Evolutionary conservation across 1,139 yeast genomes (phyloP), one percentile per base, ranked within the genome.

Genomic region (Debaryomycetaceae sp.): DNA sequence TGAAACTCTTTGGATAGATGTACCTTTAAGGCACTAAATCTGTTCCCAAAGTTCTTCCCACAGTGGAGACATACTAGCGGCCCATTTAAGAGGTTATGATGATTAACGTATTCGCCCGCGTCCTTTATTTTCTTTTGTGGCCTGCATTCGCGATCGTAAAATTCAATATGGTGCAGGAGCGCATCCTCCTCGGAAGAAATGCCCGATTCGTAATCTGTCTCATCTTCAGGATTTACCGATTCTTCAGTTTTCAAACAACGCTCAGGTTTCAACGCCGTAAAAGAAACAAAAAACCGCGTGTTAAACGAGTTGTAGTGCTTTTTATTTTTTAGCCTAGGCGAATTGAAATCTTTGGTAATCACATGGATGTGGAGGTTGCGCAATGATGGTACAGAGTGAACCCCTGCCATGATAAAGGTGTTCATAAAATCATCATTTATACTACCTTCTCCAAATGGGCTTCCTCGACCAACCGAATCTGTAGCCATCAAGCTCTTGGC

Each of bases 251-350:
- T n/a, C n/a, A n/a, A n/a, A n/a, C n/a, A n/a, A n/a, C n/a, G n/a
- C n/a, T n/a, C n/a, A n/a, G n/a, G n/a, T n/a, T n/a, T n/a, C n/a
- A n/a, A n/a, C n/a, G n/a, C n/a, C n/a, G n/a, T n/a, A 18, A 79
- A 75, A 0, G 59, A 57, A 1, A 83, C 76, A 40, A 83, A 83
- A 50, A 84, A 84, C 1, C 45, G 45, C 0, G 88, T 75, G 16
- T 66, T 75, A 53, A 84, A 84, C 4, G 89, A 78, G 46, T 79
- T 78, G 53, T 77, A 84, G 51, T 84, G 95, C 37, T 66, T 70
- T 38, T 71, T 75, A 44, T 76, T 63, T 48, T 82, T 83, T 56
- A 83, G 35, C 16, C 63, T 42, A 0, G 57, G 56, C 5, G 84
- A 74, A 43, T 62, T 45, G 46, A 81, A 69, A 52, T 84, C 95